Conservation (phyloP, 1,139 yeast genomes). For the Pneumocystis sp. region DNA sequence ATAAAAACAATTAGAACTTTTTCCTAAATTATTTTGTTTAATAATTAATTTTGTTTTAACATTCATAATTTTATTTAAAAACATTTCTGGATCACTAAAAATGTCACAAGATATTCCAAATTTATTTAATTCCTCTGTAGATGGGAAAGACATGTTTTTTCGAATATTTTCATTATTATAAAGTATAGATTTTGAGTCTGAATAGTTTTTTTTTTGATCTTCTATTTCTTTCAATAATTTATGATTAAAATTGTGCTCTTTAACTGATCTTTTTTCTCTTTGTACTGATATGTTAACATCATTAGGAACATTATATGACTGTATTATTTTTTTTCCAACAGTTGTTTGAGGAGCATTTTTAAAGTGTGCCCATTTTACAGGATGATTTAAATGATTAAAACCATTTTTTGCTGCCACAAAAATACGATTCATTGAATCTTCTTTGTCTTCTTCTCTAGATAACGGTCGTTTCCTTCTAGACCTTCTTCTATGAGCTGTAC, state of each 20-base stretch:
- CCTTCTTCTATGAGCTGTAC: neutral
- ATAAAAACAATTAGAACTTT: neutral
- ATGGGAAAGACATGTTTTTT: neutral
- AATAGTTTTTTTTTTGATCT: neutral
- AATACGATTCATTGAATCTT: neutral
- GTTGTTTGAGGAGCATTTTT: neutral
- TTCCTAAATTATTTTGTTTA: neutral
- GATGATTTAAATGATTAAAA: neutral
- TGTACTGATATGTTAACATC: neutral
- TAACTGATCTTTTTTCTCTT: neutral
- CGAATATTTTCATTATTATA: neutral
- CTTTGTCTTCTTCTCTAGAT: neutral
- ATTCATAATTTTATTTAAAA: neutral
- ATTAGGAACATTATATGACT: neutral
- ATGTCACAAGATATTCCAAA: neutral
- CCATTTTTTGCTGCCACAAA: neutral
- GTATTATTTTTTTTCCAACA: neutral
- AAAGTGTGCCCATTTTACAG: neutral
- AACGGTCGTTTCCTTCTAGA: neutral
- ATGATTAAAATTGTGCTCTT: neutral
- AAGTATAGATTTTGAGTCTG: neutral
- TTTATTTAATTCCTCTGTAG: neutral
- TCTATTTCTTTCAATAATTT: neutral
- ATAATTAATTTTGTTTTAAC: neutral
- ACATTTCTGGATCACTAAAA: neutral